Evolutionary conservation across 2,329 filamentous ascomycete genomes (phyloP), one percentile per base, ranked within the genome.

Genomic region (Ophiocordyceps camponoti-saundersi): DNA sequence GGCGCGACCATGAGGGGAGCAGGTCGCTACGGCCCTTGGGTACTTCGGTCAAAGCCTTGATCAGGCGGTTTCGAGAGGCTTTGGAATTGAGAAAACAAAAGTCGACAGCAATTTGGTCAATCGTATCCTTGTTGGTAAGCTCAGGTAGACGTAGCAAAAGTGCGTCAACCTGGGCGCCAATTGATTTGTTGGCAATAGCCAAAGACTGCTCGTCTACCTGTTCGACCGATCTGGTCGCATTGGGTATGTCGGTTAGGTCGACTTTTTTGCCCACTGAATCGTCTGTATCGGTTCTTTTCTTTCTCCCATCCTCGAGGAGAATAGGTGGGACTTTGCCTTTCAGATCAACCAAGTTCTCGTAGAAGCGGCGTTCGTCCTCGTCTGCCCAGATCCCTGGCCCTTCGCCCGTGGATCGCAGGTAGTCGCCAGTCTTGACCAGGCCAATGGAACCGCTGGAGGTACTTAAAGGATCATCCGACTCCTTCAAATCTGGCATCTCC

Each of bases 41-140:
- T 15, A 96, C 82, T 53, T 98, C 92, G 44, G 93, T 90, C 43
- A 98, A 70, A 29, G 88, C 85, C 63, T 95, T 96, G 60, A 96
- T 75, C 2, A 98, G 74, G 44, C 92, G 79, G 61, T 98, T 98
- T 30, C 93, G 80, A 0, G 93, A 98, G 11, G 92, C 92, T 60
- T 98, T 98, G 1, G 92, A 98, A 61, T 98, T 98, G 49, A 98
- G 71, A 58, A 95, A 98, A 65, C 92, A 96, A 59, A 98, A 98
- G 58, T 96, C 90, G 51, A 95, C 83, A 8, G 93, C 92, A 44
- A 85, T 80, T 61, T 95, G 82, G 58, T 98, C 92, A 47, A 95
- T 86, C 45, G 80, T 71, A 45, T 98, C 93, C 59, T 95, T 96
- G 57, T 77, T 90, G 36, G 85, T 90, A 46, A 98, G 69, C 50